Percentiles rank a stretch among this genome's conserved stretches.
Evolutionary conservation across 768 basidiomycete species (phyloP).

Genomic region (Boletus subparvulus): DNA sequence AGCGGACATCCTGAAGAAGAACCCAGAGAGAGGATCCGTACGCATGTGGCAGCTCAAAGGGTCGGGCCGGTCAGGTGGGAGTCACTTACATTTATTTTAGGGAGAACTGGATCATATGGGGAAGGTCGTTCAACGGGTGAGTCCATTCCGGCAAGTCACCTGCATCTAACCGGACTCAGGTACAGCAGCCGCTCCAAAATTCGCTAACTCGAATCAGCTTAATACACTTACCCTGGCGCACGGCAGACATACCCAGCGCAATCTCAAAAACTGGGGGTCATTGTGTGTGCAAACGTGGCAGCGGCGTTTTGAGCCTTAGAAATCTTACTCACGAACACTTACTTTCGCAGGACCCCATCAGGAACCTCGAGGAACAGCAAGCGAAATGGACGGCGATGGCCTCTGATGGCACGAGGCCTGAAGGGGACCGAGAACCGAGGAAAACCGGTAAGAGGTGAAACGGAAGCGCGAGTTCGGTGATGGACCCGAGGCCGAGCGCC

Average conservation of each 20-base stretch:
- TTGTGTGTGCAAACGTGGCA: not conserved
- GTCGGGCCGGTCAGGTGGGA: not conserved
- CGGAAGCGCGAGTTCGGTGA: not conserved
- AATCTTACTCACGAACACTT: not conserved
- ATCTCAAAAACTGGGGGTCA: not conserved
- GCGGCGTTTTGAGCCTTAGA: not conserved
- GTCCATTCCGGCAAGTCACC: not conserved
- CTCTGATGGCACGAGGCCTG: conserved; percentile 17
- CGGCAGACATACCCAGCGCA: not conserved
- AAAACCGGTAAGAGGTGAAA: not conserved
- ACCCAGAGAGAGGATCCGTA: not conserved
- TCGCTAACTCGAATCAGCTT: not conserved
- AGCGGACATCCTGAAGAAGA: not conserved
- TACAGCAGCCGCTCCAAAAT: not conserved
- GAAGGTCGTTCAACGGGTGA: not conserved
- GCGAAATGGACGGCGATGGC: conserved; percentile 10
- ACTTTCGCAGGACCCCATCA: not conserved
- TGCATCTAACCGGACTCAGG: not conserved
- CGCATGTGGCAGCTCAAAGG: not conserved
- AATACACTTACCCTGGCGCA: too few relatives aligned
- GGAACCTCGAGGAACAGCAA: conserved; percentile 18
- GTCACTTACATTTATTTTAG: not conserved
- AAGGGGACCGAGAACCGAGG: not conserved
- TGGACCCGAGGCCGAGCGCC: not conserved
- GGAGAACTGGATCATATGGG: not conserved